These are phyloP conservation scores for Talaromyces sp. DNA, from an alignment of 2,329 filamentous ascomycete species.

Conservation along the genomic window DNA sequence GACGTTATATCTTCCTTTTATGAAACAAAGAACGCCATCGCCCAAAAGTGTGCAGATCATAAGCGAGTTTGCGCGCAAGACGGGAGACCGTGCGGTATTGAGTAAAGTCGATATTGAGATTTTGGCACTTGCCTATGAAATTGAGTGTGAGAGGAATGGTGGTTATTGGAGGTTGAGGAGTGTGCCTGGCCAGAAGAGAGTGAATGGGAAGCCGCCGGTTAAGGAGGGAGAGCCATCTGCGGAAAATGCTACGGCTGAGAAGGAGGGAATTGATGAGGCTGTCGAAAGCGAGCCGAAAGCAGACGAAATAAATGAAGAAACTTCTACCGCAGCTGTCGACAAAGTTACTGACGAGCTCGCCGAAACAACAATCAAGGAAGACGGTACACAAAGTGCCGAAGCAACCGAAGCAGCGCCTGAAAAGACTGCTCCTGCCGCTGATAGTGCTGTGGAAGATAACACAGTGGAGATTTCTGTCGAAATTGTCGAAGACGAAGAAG, in stretches of 20 bases:
- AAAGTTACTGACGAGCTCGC: slow-evolving; percentile 29
- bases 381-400: slow-evolving; percentile 25
- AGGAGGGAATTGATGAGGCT: background rate
- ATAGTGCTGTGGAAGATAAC: slow-evolving; percentile 6
- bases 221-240: slow-evolving; percentile 37
- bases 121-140: slow-evolving; percentile 83
- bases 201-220: slow-evolving; percentile 66
- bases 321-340: slow-evolving; percentile 23
- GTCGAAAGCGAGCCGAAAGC: slow-evolving; percentile 15
- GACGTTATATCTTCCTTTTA: slow-evolving; percentile 78
- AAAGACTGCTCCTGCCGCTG: slow-evolving; percentile 17
- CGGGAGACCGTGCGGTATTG: slow-evolving; percentile 82
- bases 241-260: slow-evolving; percentile 15
- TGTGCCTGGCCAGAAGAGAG: slow-evolving; percentile 70
- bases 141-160: slow-evolving; percentile 89
- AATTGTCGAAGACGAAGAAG: slow-evolving; percentile 29
- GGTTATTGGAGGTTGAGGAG: slow-evolving; percentile 82
- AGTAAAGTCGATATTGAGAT: slow-evolving; percentile 87
- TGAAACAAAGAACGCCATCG: slow-evolving; percentile 70
- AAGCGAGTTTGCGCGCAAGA: slow-evolving; percentile 79
- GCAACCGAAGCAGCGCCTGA: slow-evolving; percentile 18
- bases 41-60: slow-evolving; percentile 76
- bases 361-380: slow-evolving; percentile 27
- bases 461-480: slow-evolving; percentile 18
- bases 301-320: background rate